Evolutionary conservation across 768 basidiomycete genomes (phyloP).

Genomic region (Hericium coralloides): DNA sequence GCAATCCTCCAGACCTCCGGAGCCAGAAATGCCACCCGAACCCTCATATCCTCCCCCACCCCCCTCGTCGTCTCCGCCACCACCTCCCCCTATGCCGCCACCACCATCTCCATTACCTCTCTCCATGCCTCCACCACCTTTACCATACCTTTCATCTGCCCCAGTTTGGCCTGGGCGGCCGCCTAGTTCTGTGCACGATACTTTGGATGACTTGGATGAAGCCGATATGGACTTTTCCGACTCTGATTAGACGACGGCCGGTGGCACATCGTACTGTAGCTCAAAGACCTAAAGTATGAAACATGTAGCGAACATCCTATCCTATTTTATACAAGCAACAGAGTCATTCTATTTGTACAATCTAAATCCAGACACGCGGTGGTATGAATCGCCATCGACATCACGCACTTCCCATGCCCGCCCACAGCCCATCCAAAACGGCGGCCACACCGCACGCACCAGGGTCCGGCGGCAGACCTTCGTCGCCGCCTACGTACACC

Average conservation of each 20-base stretch:
- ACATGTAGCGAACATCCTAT: no score
- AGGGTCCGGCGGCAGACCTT: conserved; percentile 34
- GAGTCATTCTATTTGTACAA: no score
- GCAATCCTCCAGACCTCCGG: no score
- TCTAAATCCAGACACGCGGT: no score
- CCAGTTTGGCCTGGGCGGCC: no score
- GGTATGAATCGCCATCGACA: neutral
- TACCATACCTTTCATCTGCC: neutral
- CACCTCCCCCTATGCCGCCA: neutral
- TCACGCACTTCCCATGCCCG: neutral
- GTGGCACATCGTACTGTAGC: no score
- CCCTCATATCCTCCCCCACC: neutral
- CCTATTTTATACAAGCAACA: no score
- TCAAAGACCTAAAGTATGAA: no score
- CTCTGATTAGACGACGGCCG: neutral
- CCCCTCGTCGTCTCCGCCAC: neutral
- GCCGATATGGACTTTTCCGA: conserved; percentile 1
- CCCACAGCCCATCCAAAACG: conserved; percentile 30
- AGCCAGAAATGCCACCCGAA: neutral
- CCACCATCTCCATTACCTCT: neutral
- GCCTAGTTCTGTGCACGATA: no score
- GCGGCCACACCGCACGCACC: conserved; percentile 45
- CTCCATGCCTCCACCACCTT: neutral
- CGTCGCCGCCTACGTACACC: conserved; percentile 34
- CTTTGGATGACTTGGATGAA: neutral